Percentiles rank a stretch among this genome's conserved stretches.
Conservation (phyloP, 2,329 filamentous ascomycete genomes). For the Knufia petricola region DNA sequence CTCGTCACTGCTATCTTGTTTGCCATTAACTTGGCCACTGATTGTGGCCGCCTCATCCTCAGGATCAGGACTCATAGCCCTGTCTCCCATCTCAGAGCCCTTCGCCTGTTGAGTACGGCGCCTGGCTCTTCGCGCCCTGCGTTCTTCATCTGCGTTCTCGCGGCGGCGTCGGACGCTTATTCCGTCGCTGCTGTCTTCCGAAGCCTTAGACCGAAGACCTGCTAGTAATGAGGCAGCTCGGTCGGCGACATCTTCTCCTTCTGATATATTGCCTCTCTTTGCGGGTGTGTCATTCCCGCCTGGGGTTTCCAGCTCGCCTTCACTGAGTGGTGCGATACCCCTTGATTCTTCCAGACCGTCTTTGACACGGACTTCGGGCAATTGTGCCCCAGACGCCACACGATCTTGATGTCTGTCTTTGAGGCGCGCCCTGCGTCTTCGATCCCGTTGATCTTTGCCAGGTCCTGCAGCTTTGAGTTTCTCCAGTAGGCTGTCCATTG, state of each 20-base stretch:
- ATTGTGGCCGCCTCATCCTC: conserved; percentile 6
- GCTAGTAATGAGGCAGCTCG: conserved; percentile 75
- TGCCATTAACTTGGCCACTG: conserved; percentile 11
- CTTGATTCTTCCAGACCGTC: conserved; percentile 48
- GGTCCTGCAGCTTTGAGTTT: conserved; percentile 89
- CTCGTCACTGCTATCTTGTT: conserved; percentile 8
- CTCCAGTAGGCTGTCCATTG: conserved; percentile 92
- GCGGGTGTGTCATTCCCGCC: conserved; percentile 23
- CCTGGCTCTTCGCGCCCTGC: conserved; percentile 56
- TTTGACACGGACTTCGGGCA: conserved; percentile 54
- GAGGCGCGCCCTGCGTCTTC: conserved; percentile 72
- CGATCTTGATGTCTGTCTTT: conserved; percentile 87
- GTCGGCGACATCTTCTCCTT: conserved; percentile 68
- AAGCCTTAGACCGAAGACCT: conserved; percentile 53
- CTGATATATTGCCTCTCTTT: conserved; percentile 31
- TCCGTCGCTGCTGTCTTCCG: conserved; percentile 45
- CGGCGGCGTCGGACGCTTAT: conserved; percentile 53
- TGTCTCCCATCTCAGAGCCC: conserved; percentile 20
- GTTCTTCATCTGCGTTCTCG: conserved; percentile 71
- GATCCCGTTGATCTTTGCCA: conserved; percentile 76
- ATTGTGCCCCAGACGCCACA: conserved; percentile 77
- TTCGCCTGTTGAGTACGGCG: conserved; percentile 47
- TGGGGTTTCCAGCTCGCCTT: conserved; percentile 20
- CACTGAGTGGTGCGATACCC: conserved; percentile 25
- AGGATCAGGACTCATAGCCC: conserved; percentile 15